Conservation (phyloP, 352 stramenopile genomes). For the Aphanomyces euteiches region DNA sequence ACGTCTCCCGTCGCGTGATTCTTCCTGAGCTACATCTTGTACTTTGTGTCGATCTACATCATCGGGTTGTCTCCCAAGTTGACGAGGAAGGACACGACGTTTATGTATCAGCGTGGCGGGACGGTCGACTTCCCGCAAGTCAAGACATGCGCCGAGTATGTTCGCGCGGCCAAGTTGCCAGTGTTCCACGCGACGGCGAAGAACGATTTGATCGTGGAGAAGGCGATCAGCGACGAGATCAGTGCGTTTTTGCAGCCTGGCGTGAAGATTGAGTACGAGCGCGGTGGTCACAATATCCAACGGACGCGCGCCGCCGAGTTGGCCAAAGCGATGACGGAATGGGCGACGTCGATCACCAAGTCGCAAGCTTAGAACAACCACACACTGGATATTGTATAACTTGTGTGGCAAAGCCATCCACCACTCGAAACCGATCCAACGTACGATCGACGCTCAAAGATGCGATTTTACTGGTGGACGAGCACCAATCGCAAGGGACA, state of each 20-base stretch:
- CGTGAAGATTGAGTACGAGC: background rate
- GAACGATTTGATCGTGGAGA: conserved; percentile 19
- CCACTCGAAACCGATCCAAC: no score
- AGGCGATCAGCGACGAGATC: conserved; percentile 14
- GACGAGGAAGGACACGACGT: background rate
- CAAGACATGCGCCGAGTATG: background rate
- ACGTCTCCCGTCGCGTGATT: background rate
- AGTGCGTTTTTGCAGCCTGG: background rate
- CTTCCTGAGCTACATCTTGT: background rate
- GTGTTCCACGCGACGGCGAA: background rate
- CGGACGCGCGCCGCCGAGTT: conserved; percentile 3
- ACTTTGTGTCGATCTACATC: background rate
- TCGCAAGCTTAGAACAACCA: no score
- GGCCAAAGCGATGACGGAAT: background rate
- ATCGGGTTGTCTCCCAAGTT: background rate
- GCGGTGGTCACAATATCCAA: conserved; percentile 23
- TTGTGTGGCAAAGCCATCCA: no score
- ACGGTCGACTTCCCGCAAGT: background rate
- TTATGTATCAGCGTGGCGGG: conserved; percentile 13
- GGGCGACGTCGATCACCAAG: no score
- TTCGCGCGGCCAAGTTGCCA: background rate
- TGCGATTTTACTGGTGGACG: no score
- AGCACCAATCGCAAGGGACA: no score
- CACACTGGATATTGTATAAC: no score
- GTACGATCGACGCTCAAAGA: no score